These are phyloP conservation scores for Piper betle DNA, from an alignment of 164 flowering plant species.

Conservation along the genomic window DNA sequence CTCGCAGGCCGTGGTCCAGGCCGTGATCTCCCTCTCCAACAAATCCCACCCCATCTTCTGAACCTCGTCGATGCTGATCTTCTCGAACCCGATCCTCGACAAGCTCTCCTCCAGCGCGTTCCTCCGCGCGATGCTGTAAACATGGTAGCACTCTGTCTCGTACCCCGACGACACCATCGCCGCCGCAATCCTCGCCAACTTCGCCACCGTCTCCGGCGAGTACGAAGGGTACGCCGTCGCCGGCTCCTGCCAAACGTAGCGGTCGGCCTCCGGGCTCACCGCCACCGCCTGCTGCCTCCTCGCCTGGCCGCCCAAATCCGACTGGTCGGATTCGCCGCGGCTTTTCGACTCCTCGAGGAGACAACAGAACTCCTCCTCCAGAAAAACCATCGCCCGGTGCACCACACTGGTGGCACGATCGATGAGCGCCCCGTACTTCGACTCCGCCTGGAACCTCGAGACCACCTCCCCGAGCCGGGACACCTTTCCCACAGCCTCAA, in stretches of 20 bases:
- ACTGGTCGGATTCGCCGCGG: background rate
- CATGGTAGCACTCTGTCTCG: constrained; percentile 52
- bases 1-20: constrained; percentile 51
- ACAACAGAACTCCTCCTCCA: constrained; percentile 56
- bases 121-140: constrained; percentile 32
- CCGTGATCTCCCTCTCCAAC: constrained; percentile 40
- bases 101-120: constrained; percentile 28
- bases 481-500: constrained; percentile 18
- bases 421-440: constrained; percentile 5
- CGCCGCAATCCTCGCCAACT: constrained; percentile 27
- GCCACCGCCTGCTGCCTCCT: constrained; percentile 4
- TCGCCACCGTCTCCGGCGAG: constrained; percentile 22
- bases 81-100: constrained; percentile 31
- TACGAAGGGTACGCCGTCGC: constrained; percentile 9
- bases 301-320: background rate
- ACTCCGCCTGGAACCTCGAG: constrained; percentile 1
- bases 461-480: constrained; percentile 15
- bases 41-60: constrained; percentile 69
- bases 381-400: constrained; percentile 45
- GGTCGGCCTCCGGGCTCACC: constrained; percentile 5
- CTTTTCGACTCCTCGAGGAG: constrained; percentile 30
- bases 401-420: constrained; percentile 25
- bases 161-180: constrained; percentile 53
- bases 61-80: constrained; percentile 51
- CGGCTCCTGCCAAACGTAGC: constrained; percentile 7